Base-by-base conservation (phyloP, 148 eudicot genomes). In the Arctostaphylos glauca region DNA sequence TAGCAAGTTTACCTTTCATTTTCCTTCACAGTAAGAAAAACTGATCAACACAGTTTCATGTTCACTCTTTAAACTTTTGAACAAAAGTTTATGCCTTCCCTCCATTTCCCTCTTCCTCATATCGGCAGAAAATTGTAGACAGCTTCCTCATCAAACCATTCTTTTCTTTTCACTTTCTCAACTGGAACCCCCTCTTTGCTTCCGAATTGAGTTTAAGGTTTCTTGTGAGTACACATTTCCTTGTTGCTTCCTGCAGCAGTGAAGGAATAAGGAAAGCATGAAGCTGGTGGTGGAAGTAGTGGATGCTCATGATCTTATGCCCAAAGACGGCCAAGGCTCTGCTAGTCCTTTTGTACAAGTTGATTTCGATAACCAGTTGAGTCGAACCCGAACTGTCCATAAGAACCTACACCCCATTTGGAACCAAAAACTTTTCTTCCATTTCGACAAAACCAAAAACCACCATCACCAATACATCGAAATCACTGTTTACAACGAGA, bases 271-370 rank as follows among this genome's bases (percentile, higher is more conserved):
- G 87, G 82, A 87, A 78, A 81, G 53, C 54, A 74, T 87, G 91
- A 80, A 86, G 86, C 66, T 89, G 79, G 84, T 83, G 81, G 80
- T 79, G 47, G 85, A 87, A 81, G 88, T 85, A 38, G 81, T 81
- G 78, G 82, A 81, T 85, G 89, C 87, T 81, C 83, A 88, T 82
- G 84, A 83, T 64, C 87, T 87, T 71, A 86, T 84, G 82, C 88
- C 82, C 47, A 87, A 88, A 82, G 81, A 87, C 41, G 90, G 85
- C 44, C 55, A 62, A 81, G 87, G 85, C 70, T 85, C 87, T 31
- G 82, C 86, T 31, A 81, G 84, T 83, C 80, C 90, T 73, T 88
- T 64, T 62, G 88, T 86, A 83, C 83, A 83, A 79, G 85, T 81
- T 59, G 86, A 83, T 83, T 85, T 88, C 58, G 70, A 78, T 23